Evolutionary conservation across 768 basidiomycete species (phyloP), one percentile per base, ranked within the genome.

Genomic region (Podaxis carcinomalis): DNA sequence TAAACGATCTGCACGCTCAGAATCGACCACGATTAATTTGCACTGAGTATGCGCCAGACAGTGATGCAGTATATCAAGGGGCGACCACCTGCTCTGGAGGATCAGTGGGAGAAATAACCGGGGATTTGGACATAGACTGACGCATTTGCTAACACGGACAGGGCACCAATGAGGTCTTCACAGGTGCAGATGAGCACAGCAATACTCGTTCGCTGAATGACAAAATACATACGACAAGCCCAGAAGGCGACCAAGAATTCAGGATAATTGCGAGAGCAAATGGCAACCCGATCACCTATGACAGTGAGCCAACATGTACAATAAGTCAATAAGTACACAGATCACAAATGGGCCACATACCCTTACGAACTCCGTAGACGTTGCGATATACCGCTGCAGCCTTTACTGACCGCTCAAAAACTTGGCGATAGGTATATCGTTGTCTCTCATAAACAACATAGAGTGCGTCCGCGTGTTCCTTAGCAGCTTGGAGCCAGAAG

Each of bases 361-460:
- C 81, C 69, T 87, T 87, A 56, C 69, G 70, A 32, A 86, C 72
- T 16, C 77, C 75, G 64, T 83, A 84, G n/a, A 73, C 53, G 63
- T 74, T 61, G 55, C 67, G 66, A 62, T 66, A 82, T 63, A 73
- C 68, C n/a, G 66, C 68, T 5, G 78, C 78, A 9, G 75, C 71
- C 53, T 70, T 75, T 23, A 74, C 57, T 3, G 78, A 76, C 16
- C 70, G 71, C 13, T 71, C 65, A 47, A 77, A 73, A 11, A 76
- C 65, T 51, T 84, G 68, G 2, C 68, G 66, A 67, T 72, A 84
- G 23, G 80, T 79, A 44, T 75, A 68, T 5, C 81, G 72, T 51
- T 81, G 74, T 1, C 72, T 67, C 65, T 83, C 83, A 65, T 78
- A 83, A 13, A 85, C 78, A 54, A 83, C 62, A 65, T 83, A 85